Base-by-base conservation (phyloP, 2,329 filamentous ascomycete genomes). In the Aschersonia sp. region DNA sequence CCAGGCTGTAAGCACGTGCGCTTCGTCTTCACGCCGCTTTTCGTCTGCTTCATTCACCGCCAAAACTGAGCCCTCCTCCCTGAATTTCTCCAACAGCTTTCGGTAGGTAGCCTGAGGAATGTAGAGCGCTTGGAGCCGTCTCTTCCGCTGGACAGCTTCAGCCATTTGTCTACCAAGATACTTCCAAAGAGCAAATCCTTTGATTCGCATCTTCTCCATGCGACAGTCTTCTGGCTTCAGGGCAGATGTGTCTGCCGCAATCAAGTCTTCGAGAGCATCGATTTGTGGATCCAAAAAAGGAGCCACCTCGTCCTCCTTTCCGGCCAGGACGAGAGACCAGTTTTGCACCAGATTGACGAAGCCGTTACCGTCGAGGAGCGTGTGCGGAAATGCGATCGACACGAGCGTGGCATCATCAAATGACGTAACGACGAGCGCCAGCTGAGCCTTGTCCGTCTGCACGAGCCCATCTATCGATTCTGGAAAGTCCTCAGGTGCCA, bases 361-460 rank as follows among this genome's bases (percentile, higher is more conserved):
- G 4, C 69, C 72, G 52, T 71, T 61, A 4, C 61, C 68, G 50
- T 76, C 73, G 49, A 67, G 66, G 5, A 74, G 55, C 0, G 65
- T 66, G 54, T 77, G 75, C 2, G 68, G 65, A 58, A 65, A 73
- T 1, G 60, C 59, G 0, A 77, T 51, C 0, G 63, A 62, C 1
- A 77, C 58, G 0, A 77, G 54, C 0, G 74, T 77, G 0, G 70
- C 68, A 48, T 78, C 68, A 4, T 53, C 54, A 53, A 77, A 77
- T 0, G 66, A 65, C 4, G 67, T 64, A 39, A 76, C 59, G 48
- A 72, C 68, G 5, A 77, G 56, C 4, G 64, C 62, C 5, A 77
- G 55, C 53, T 70, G 68, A 1, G 72, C 71, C 29, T 53, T 58
- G 53, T 73, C 70, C 4, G 55, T 51, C 43, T 58, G 53, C 9